These are phyloP conservation scores for Pseudogymnoascus verrucosus DNA, from an alignment of 2,329 filamentous ascomycete species.

Conservation along the genomic window DNA sequence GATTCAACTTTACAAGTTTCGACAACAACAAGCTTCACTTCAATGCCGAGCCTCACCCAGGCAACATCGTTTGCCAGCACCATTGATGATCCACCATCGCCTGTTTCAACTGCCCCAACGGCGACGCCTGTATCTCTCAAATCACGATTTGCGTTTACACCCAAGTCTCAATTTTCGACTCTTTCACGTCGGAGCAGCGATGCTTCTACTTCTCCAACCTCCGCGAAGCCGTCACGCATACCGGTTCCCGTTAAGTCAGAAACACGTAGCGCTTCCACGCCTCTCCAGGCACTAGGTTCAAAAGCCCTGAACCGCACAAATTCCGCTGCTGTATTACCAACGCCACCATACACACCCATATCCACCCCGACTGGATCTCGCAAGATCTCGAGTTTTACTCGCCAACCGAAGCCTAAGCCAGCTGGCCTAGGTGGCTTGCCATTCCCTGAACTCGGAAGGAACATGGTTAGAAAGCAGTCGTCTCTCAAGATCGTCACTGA, in stretches of 20 bases:
- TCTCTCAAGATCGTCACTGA: slow-evolving; percentile 24
- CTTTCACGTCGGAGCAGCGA: slow-evolving; percentile 12
- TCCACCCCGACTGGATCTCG: neutral
- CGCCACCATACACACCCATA: slow-evolving; percentile 22
- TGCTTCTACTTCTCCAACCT: slow-evolving; percentile 17
- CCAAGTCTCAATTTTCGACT: slow-evolving; percentile 8
- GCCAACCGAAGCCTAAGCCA: slow-evolving; percentile 1
- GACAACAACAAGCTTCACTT: neutral
- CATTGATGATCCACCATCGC: slow-evolving; percentile 19
- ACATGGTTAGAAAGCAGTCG: neutral
- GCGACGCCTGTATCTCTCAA: neutral
- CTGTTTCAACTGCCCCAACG: slow-evolving; percentile 10
- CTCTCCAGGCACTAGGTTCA: slow-evolving; percentile 27
- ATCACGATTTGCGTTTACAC: neutral
- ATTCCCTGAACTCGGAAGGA: slow-evolving; percentile 21
- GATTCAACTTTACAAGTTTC: neutral
- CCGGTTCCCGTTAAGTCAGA: slow-evolving; percentile 23
- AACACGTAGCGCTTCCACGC: slow-evolving; percentile 19
- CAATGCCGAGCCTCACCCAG: slow-evolving; percentile 19
- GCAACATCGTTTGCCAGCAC: slow-evolving; percentile 19
- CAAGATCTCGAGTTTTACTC: neutral
- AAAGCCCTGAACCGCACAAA: slow-evolving; percentile 20
- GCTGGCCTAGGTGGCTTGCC: slow-evolving; percentile 16
- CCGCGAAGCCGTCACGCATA: slow-evolving; percentile 20
- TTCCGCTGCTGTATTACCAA: slow-evolving; percentile 12